These are phyloP conservation scores for Violaceomyces palustris DNA, from an alignment of 1,284 basidiomycete species.

Conservation along the genomic window DNA sequence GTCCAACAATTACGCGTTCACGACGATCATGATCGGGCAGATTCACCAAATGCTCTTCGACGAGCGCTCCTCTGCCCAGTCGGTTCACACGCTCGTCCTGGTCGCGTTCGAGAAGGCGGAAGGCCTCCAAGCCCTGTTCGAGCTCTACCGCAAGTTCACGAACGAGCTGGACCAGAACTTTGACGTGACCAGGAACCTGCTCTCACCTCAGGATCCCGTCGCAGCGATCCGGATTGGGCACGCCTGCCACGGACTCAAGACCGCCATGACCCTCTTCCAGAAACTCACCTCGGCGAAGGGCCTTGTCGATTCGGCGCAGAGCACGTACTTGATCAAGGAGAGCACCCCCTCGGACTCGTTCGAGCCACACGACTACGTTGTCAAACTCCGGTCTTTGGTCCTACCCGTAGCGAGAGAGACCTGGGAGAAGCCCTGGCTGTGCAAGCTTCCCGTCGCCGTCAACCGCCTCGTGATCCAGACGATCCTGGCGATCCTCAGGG, in stretches of 20 bases:
- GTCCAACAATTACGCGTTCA: conserved; percentile 51
- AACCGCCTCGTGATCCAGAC: conserved; percentile 67
- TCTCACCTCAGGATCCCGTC: conserved; percentile 7
- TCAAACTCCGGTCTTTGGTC: conserved; percentile 69
- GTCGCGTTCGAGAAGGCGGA: conserved; percentile 68
- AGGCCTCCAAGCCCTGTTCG: conserved; percentile 68
- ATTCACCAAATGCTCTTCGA: conserved; percentile 74
- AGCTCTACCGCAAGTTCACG: conserved; percentile 62
- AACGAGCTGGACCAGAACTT: conserved; percentile 62
- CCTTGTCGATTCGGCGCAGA: conserved; percentile 80
- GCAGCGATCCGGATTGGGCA: conserved; percentile 56
- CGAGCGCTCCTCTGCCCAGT: conserved; percentile 58
- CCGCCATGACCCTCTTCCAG: conserved; percentile 71
- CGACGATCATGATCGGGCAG: conserved; percentile 70
- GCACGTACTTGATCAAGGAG: conserved; percentile 58
- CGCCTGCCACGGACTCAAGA: conserved; percentile 74
- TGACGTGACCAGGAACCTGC: conserved; percentile 51
- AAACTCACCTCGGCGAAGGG: conserved; percentile 73
- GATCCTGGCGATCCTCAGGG: conserved; percentile 74
- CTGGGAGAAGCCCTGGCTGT: conserved; percentile 82
- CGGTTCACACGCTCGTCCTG: conserved; percentile 74
- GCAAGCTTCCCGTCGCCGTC: conserved; percentile 61
- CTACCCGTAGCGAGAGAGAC: conserved; percentile 67
- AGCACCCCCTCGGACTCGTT: conserved; percentile 56
- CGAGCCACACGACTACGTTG: conserved; percentile 77